Percentiles rank a stretch among this genome's conserved stretches.
Evolutionary conservation across 2,329 filamentous ascomycete species (phyloP).

Genomic region (Fusarium decemcellulare): DNA sequence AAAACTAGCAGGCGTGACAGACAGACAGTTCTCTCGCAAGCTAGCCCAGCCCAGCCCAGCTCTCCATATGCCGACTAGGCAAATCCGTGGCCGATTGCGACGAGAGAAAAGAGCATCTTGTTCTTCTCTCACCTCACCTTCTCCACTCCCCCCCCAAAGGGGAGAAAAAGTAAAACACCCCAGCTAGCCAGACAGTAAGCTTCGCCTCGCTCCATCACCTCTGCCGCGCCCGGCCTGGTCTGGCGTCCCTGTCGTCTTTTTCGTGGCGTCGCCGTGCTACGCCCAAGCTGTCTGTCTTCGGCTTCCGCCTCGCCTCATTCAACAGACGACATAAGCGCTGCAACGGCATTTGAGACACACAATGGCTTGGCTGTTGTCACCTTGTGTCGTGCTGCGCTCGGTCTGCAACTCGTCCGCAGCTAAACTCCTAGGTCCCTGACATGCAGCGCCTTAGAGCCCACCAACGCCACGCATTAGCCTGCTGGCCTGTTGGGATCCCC

Average conservation of each 20-base stretch:
- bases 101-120: constrained; percentile 23
- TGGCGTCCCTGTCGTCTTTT: constrained; percentile 11
- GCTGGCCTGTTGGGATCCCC: constrained; percentile 40
- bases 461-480: constrained; percentile 44
- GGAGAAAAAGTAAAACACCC: constrained; percentile 34
- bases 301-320: constrained; percentile 2
- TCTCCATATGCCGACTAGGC: constrained; percentile 15
- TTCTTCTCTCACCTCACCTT: constrained; percentile 25
- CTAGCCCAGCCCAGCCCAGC: neutral
- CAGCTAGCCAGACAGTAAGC: constrained; percentile 26
- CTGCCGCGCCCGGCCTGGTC: constrained; percentile 12
- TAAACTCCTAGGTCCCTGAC: constrained; percentile 26
- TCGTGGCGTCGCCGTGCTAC: constrained; percentile 5
- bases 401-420: constrained; percentile 22
- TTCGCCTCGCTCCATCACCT: constrained; percentile 18
- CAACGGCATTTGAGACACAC: constrained; percentile 12
- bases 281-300: constrained; percentile 7
- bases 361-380: constrained; percentile 4
- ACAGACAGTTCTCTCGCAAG: neutral
- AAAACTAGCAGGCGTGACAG: neutral
- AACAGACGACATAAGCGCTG: constrained; percentile 12
- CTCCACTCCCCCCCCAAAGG: constrained; percentile 26
- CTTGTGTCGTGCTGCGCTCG: constrained; percentile 14
- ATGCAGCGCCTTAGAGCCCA: constrained; percentile 34
- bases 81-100: constrained; percentile 10